Evolutionary conservation across 140 eudicot species (phyloP).

Genomic region (Flaveria floridana): DNA sequence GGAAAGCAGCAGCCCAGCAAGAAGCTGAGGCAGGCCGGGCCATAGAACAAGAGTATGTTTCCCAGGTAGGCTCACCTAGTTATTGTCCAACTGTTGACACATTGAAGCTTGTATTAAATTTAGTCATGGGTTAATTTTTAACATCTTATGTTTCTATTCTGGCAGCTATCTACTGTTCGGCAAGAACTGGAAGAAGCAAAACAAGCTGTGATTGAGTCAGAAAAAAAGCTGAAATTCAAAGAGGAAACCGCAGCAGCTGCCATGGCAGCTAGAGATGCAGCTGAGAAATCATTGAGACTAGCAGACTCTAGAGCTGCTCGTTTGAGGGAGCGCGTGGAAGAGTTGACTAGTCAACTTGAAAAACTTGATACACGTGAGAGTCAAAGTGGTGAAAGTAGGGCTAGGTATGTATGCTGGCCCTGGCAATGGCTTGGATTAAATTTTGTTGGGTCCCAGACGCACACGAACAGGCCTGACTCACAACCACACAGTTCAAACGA

Average conservation of each 20-base stretch:
- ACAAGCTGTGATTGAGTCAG: slow-evolving; percentile 56
- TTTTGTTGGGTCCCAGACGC: slow-evolving; percentile 51
- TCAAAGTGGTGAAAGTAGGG: slow-evolving; percentile 41
- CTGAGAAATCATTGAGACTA: slow-evolving; percentile 75
- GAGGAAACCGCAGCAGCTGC: slow-evolving; percentile 91
- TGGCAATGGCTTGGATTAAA: slow-evolving; percentile 89
- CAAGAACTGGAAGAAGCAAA: slow-evolving; percentile 75
- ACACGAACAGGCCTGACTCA: slow-evolving; percentile 16
- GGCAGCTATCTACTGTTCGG: slow-evolving; percentile 53
- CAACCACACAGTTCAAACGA: slow-evolving; percentile 54
- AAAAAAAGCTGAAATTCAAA: slow-evolving; percentile 73
- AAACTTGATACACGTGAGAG: slow-evolving; percentile 53
- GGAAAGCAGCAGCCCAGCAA: slow-evolving; percentile 96
- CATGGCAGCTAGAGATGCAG: slow-evolving; percentile 91
- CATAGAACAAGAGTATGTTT: slow-evolving; percentile 71
- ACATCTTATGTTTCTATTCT: slow-evolving; percentile 3
- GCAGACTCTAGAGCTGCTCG: slow-evolving; percentile 76
- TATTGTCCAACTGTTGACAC: background rate
- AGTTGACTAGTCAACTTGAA: slow-evolving; percentile 73
- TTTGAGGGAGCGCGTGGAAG: slow-evolving; percentile 78
- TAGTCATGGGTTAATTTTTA: background rate
- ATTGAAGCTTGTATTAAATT: background rate
- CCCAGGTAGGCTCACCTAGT: slow-evolving; percentile 49
- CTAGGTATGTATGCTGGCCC: slow-evolving; percentile 85
- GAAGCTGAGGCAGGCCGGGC: slow-evolving; percentile 95